These are phyloP conservation scores for Rhodamnia argentea DNA, from an alignment of 345 rosid species.

Conservation along the genomic window DNA sequence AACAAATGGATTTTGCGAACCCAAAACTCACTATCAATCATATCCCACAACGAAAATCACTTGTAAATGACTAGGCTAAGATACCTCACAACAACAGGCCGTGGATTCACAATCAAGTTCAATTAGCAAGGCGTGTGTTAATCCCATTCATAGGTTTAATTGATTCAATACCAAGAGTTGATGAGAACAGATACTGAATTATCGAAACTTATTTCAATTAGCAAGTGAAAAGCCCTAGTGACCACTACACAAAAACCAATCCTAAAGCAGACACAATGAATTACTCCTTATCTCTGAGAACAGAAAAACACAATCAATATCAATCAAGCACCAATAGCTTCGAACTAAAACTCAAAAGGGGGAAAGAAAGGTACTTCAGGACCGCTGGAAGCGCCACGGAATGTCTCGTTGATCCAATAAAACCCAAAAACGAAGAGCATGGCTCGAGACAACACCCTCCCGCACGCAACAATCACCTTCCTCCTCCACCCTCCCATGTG, in stretches of 20 bases:
- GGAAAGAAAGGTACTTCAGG: slow-evolving; percentile 18
- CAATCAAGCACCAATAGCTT: not conserved
- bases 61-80: not conserved
- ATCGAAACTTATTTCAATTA: not conserved
- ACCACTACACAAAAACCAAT: not conserved
- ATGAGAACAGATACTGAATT: not conserved
- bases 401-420: slow-evolving; percentile 66
- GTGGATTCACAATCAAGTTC: not conserved
- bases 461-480: slow-evolving; percentile 47
- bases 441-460: slow-evolving; percentile 61
- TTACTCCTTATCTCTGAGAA: not conserved
- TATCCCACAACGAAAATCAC: not conserved
- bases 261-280: not conserved
- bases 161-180: not conserved
- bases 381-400: not conserved
- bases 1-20: not conserved
- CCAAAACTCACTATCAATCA: not conserved
- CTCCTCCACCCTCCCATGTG: slow-evolving; percentile 94
- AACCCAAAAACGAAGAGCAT: slow-evolving; percentile 86
- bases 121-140: not conserved
- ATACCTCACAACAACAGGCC: not conserved
- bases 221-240: not conserved
- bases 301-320: not conserved
- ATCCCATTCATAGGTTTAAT: not conserved
- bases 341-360: not conserved